Percentiles rank a stretch among this genome's conserved stretches.
Evolutionary conservation across 2,329 filamentous ascomycete genomes (phyloP).

Genomic region (Penicillium palitans): DNA sequence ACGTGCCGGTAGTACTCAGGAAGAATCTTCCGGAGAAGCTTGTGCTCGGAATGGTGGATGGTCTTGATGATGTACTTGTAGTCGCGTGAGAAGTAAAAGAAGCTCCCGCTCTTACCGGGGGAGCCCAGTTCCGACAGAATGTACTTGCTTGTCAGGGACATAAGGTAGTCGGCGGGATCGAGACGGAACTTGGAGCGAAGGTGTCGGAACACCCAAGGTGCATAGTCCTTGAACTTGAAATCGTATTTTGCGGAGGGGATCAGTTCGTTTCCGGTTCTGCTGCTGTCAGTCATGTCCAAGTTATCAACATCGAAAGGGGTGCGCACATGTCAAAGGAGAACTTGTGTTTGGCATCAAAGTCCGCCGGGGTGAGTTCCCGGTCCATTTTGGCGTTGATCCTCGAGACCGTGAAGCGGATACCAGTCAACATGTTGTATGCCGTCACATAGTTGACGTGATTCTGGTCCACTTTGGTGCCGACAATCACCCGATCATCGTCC

Average conservation of each 20-base stretch:
- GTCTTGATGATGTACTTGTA: slow-evolving; percentile 99
- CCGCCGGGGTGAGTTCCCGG: slow-evolving; percentile 80
- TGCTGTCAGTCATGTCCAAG: slow-evolving; percentile 36
- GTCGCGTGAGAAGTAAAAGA: slow-evolving; percentile 98
- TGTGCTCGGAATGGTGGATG: slow-evolving; percentile 84
- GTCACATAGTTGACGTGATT: slow-evolving; percentile 96
- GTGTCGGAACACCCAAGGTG: slow-evolving; percentile 98
- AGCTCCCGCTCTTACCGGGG: slow-evolving; percentile 96
- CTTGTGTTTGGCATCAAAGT: slow-evolving; percentile 94
- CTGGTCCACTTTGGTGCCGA: slow-evolving; percentile 97
- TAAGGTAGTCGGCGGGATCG: slow-evolving; percentile 95
- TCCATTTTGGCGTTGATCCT: slow-evolving; percentile 96
- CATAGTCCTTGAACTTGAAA: slow-evolving; percentile 99
- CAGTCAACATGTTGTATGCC: slow-evolving; percentile 99
- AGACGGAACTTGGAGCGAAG: slow-evolving; percentile 83
- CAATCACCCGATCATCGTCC: slow-evolving; percentile 83
- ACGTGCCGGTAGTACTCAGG: slow-evolving; percentile 95
- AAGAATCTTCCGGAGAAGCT: slow-evolving; percentile 51
- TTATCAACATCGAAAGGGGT: slow-evolving; percentile 21
- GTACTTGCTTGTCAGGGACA: slow-evolving; percentile 98
- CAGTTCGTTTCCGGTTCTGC: slow-evolving; percentile 88
- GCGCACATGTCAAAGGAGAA: slow-evolving; percentile 96
- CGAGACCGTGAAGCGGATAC: slow-evolving; percentile 94
- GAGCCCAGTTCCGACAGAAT: slow-evolving; percentile 96
- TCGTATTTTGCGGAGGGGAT: slow-evolving; percentile 98